Conservation (phyloP, 139 green algal genomes). For the Chlamydomonas schloesseri region DNA sequence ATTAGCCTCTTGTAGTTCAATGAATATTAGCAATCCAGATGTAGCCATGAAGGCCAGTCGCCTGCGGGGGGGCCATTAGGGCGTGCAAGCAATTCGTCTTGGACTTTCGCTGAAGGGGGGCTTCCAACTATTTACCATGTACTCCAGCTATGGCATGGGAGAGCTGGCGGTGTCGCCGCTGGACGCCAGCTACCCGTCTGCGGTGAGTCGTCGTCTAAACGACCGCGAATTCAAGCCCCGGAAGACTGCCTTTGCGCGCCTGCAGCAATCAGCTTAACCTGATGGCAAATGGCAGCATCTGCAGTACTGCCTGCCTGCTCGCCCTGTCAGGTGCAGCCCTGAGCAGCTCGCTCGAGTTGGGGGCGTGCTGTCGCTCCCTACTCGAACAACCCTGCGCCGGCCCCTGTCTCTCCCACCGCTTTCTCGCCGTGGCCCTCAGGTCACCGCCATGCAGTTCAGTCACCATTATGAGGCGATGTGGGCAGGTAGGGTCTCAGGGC, state of each 20-base stretch:
- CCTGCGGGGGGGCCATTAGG: too few species aligned
- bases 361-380: too few species aligned
- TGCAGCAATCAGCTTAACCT: too few species aligned
- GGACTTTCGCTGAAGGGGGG: too few species aligned
- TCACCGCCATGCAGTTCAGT: conserved; percentile 55
- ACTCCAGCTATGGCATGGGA: conserved; percentile 21
- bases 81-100: too few species aligned
- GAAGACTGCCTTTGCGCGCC: too few species aligned
- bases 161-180: conserved; percentile 53
- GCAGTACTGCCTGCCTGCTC: not conserved
- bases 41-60: too few species aligned
- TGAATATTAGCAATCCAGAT: too few species aligned
- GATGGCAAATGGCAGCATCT: not conserved
- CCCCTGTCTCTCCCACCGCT: not conserved
- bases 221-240: not conserved
- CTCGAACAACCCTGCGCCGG: not conserved
- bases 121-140: not conserved
- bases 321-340: not conserved
- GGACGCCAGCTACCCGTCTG: conserved; percentile 41
- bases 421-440: not conserved
- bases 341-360: not conserved
- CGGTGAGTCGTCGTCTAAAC: conserved; percentile 35
- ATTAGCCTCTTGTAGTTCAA: too few species aligned
- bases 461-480: conserved; percentile 56
- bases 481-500: conserved; percentile 40